Percentiles rank a stretch among this genome's conserved stretches.
Conservation (phyloP, 2,329 filamentous ascomycete genomes). For the Neocucurbitaria cava region DNA sequence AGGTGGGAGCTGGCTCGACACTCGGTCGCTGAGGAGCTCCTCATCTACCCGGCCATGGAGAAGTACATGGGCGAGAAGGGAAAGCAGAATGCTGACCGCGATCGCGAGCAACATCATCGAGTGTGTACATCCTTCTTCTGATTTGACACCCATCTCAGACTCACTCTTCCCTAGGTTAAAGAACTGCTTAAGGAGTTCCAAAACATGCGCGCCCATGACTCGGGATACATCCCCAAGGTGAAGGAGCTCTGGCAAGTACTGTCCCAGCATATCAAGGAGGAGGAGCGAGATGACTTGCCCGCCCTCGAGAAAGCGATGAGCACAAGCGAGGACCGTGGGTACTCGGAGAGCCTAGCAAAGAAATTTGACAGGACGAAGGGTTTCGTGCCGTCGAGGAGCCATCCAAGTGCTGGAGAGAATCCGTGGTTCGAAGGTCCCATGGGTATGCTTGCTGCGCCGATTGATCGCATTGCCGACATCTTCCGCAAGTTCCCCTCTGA, state of each 20-base stretch:
- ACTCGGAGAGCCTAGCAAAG: conserved; percentile 36
- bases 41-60: conserved; percentile 48
- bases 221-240: conserved; percentile 33
- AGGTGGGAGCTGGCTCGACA: conserved; percentile 62
- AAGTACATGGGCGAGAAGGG: conserved; percentile 43
- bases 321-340: conserved; percentile 16
- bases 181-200: conserved; percentile 41
- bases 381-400: conserved; percentile 39
- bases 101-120: conserved; percentile 44
- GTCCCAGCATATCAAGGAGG: conserved; percentile 39
- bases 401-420: conserved; percentile 52
- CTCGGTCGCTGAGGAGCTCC: conserved; percentile 59
- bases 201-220: conserved; percentile 28
- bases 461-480: conserved; percentile 63
- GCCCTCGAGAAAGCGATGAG: conserved; percentile 32
- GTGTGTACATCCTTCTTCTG: conserved; percentile 13
- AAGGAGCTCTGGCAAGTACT: conserved; percentile 32
- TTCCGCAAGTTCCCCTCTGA: conserved; percentile 62
- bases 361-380: conserved; percentile 41
- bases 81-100: conserved; percentile 39
- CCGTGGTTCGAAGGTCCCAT: conserved; percentile 64
- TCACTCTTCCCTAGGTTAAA: conserved; percentile 31
- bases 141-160: neutral
- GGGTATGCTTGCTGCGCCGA: conserved; percentile 62
- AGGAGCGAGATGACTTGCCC: conserved; percentile 41